A percentile compares a stretch with the other conserved stretches of the same genome.
Conservation (phyloP, 2,329 filamentous ascomycete species). For the Rhynchosporium graminicola region DNA sequence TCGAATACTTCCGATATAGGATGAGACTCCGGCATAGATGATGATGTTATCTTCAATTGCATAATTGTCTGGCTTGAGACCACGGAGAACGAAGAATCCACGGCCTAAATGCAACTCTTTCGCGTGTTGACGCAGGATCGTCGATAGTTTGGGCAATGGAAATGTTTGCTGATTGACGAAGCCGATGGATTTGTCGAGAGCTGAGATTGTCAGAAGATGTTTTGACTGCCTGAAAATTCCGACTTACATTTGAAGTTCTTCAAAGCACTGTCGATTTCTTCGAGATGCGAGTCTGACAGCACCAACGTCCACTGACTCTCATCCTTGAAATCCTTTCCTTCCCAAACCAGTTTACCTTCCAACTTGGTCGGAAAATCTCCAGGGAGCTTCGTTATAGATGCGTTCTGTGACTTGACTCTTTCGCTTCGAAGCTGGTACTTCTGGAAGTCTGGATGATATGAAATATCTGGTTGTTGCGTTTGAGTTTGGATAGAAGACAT, state of each 20-base stretch:
- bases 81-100: slow-evolving; percentile 49
- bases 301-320: slow-evolving; percentile 56
- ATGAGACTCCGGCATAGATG: slow-evolving; percentile 47
- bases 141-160: slow-evolving; percentile 43
- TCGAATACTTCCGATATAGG: slow-evolving; percentile 44
- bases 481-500: slow-evolving; percentile 13
- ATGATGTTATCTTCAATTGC: slow-evolving; percentile 43
- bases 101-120: slow-evolving; percentile 44
- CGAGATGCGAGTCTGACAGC: slow-evolving; percentile 48
- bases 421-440: slow-evolving; percentile 55
- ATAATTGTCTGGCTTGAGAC: slow-evolving; percentile 43
- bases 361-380: slow-evolving; percentile 52
- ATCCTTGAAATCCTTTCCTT: slow-evolving; percentile 50
- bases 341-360: slow-evolving; percentile 56
- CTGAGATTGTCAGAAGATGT: neutral
- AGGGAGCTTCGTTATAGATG: slow-evolving; percentile 47
- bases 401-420: slow-evolving; percentile 46
- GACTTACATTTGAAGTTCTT: slow-evolving; percentile 43
- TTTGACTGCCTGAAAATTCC: neutral
- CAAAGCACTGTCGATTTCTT: slow-evolving; percentile 50
- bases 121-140: slow-evolving; percentile 40
- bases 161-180: slow-evolving; percentile 49
- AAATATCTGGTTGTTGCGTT: slow-evolving; percentile 59
- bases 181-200: slow-evolving; percentile 39
- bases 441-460: slow-evolving; percentile 54